phyloP scores from a whole-genome alignment of 805 yeast genomes.

The Brettanomyces anomalus region DNA sequence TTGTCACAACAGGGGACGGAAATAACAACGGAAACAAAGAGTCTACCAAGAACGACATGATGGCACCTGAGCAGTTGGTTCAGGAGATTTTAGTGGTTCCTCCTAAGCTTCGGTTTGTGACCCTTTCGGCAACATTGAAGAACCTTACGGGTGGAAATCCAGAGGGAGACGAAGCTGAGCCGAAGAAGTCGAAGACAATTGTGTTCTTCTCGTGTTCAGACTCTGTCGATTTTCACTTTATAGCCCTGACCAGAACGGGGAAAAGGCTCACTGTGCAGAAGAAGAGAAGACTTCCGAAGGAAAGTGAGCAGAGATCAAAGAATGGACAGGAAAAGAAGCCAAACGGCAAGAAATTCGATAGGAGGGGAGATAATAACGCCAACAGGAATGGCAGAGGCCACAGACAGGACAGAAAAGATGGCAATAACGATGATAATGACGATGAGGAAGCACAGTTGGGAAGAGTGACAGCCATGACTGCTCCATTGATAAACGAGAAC shows the following conservation, averaged over 20 bases:
- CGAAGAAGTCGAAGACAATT: constrained; percentile 43
- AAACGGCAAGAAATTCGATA: neutral
- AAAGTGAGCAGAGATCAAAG: constrained; percentile 14
- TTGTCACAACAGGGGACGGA: constrained; percentile 34
- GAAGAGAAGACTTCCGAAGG: constrained; percentile 4
- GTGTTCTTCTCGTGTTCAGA: constrained; percentile 92
- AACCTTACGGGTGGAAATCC: constrained; percentile 30
- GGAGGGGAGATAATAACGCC: constrained; percentile 13
- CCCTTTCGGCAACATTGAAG: constrained; percentile 60
- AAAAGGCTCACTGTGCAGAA: constrained; percentile 17
- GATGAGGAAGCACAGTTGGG: constrained; percentile 5
- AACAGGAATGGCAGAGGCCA: constrained; percentile 3
- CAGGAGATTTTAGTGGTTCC: constrained; percentile 84
- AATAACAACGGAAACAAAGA: neutral
- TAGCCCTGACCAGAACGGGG: constrained; percentile 59
- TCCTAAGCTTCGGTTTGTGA: constrained; percentile 80
- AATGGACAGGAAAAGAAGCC: constrained; percentile 15
- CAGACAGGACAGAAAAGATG: neutral
- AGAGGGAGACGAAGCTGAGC: neutral
- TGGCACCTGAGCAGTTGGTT: constrained; percentile 83
- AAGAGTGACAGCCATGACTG: constrained; percentile 34
- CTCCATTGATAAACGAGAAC: constrained; percentile 41
- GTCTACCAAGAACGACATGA: constrained; percentile 18
- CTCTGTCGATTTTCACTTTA: constrained; percentile 90
- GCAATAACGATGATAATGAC: constrained; percentile 3